These are phyloP conservation scores for Gloeopeniophorella convolvens DNA, from an alignment of 768 basidiomycete species.

Conservation along the genomic window DNA sequence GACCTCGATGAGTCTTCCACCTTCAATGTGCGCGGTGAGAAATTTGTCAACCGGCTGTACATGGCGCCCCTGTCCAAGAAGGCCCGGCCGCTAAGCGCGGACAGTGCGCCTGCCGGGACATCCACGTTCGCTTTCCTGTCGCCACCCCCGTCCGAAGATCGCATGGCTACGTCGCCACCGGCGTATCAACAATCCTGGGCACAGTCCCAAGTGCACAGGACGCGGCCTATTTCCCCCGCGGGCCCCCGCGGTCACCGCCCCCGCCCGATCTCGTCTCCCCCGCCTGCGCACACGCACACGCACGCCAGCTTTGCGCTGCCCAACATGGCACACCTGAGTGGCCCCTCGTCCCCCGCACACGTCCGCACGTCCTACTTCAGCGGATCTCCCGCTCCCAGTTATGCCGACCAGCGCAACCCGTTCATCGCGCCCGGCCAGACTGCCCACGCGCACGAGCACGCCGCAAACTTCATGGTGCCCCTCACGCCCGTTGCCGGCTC, in stretches of 20 bases:
- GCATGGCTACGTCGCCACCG: constrained; percentile 11
- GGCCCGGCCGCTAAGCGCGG: constrained; percentile 17
- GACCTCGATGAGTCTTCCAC: constrained; percentile 27
- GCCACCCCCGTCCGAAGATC: constrained; percentile 15
- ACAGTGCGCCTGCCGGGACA: constrained; percentile 2
- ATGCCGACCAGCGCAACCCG: constrained; percentile 3
- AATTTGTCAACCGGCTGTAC: constrained; percentile 37
- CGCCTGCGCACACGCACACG: constrained; percentile 8
- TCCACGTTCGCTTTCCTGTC: constrained; percentile 8
- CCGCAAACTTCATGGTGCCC: constrained; percentile 9
- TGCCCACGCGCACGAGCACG: constrained; percentile 2
- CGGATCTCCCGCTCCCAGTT: not conserved
- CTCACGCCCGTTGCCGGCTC: constrained; percentile 13
- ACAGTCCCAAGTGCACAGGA: constrained; percentile 11
- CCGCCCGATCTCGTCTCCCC: constrained; percentile 19
- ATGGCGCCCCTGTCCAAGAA: constrained; percentile 34
- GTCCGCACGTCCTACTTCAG: constrained; percentile 5
- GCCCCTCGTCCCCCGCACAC: constrained; percentile 3
- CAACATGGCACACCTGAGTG: constrained; percentile 4
- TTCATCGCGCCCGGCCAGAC: constrained; percentile 2
- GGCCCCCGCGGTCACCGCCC: constrained; percentile 20
- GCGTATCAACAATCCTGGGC: constrained; percentile 15
- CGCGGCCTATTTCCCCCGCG: constrained; percentile 19
- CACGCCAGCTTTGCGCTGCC: not conserved
- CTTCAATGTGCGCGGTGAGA: constrained; percentile 26